phyloP scores from a whole-genome alignment of 176 grass and related monocot species.

The Pharus latifolius region DNA sequence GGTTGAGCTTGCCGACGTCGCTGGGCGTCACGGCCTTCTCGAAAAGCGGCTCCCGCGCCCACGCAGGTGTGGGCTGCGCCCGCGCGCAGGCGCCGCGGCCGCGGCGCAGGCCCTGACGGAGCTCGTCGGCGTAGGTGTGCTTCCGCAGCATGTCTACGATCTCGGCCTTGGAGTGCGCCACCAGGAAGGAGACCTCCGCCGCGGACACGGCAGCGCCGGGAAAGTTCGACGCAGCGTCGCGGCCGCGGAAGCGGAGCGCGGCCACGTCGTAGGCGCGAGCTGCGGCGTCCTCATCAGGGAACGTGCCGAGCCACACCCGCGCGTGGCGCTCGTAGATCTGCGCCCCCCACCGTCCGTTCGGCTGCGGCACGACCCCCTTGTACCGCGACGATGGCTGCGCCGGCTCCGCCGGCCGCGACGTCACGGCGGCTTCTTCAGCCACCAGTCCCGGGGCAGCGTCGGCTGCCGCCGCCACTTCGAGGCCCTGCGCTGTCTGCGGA shows the following conservation, averaged over 20 bases:
- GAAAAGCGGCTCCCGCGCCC: slow-evolving; percentile 59
- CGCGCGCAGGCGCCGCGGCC: slow-evolving; percentile 29
- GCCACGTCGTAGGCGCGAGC: slow-evolving; percentile 88
- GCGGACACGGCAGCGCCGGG: slow-evolving; percentile 6
- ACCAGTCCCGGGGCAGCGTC: background rate
- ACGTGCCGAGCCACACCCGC: slow-evolving; percentile 96
- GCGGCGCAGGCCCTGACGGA: slow-evolving; percentile 50
- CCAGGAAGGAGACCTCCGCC: slow-evolving; percentile 55
- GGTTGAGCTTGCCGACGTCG: slow-evolving; percentile 93
- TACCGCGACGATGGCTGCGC: slow-evolving; percentile 48
- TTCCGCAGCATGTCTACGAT: slow-evolving; percentile 94
- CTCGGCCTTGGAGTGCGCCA: slow-evolving; percentile 66
- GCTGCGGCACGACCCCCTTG: slow-evolving; percentile 98
- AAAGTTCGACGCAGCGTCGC: slow-evolving; percentile 69
- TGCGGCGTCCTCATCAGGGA: slow-evolving; percentile 41
- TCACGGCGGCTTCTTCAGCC: slow-evolving; percentile 10
- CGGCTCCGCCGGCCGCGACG: slow-evolving; percentile 6
- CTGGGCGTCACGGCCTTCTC: slow-evolving; percentile 88
- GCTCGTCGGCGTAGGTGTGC: slow-evolving; percentile 88
- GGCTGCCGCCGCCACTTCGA: background rate
- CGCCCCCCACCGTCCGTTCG: slow-evolving; percentile 93
- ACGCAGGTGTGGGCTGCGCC: slow-evolving; percentile 27
- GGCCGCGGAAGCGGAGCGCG: slow-evolving; percentile 73
- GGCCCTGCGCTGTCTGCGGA: background rate
- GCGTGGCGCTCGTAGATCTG: slow-evolving; percentile 99